Evolutionary conservation across 306 rosid species (phyloP), one percentile per base, ranked within the genome.

Genomic region (Betula pendula): DNA sequence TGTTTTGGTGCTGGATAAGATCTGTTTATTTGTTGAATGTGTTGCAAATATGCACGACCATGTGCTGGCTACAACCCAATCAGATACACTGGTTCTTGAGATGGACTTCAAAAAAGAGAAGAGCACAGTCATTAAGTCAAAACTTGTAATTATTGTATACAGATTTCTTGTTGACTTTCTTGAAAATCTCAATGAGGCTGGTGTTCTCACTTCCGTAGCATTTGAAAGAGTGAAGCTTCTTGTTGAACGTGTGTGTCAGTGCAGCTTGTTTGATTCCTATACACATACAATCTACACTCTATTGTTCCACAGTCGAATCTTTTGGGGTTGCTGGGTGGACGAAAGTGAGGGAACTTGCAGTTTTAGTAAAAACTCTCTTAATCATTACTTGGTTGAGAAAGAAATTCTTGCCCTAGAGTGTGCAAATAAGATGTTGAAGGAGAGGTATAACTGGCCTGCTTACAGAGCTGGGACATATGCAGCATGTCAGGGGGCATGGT

Each of bases 401-500:
- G 84, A 87, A 76, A 56, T 74, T 80, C 35, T 69, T 70, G 80
- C 78, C 2, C 48, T 83, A 2, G 74, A 83, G 43, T 49, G 51
- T 77, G 80, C 88, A 59, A 84, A 80, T 33, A 85, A 49, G 73
- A 43, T 85, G 60, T 66, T 85, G 80, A 55, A 81, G 25, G 81
- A 80, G 67, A 75, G 74, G 42, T 71, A 77, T 33, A 62, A 78
- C 51, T 89, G 93, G 93, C 62, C 81, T 73, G 87, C 87, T 48
- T 89, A 89, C 70, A 87, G 70, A 79, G 77, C 78, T 14, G 89
- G 89, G 77, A 74, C 43, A 29, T 71, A 78, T 75, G 86, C 88
- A 44, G 86, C 83, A 45, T 75, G 92, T 81, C 87, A 88, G 59
- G 94, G 94, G 40, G 79, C 85, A 48, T 82, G 91, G 90, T 67